phyloP scores from a whole-genome alignment of 768 basidiomycete genomes.

The Suillus lakei region DNA sequence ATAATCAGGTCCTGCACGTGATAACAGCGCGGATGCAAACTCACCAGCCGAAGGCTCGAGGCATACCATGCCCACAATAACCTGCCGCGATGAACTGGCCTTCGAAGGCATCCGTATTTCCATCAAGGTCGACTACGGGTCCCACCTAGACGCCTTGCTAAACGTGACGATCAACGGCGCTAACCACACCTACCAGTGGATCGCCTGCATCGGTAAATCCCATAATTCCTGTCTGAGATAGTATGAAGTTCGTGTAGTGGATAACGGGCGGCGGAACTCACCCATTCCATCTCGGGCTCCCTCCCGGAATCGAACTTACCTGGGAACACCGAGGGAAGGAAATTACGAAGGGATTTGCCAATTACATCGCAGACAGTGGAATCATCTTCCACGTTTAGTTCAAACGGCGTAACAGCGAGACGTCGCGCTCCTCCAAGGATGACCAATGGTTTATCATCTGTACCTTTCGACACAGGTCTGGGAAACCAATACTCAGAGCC shows the following conservation, averaged over 20 bases:
- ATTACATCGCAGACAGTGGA: slow-evolving; percentile 51
- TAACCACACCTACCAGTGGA: slow-evolving; percentile 61
- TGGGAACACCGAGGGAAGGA: slow-evolving; percentile 63
- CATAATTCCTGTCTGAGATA: slow-evolving; percentile 78
- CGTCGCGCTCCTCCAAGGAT: slow-evolving; percentile 76
- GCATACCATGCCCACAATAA: slow-evolving; percentile 82
- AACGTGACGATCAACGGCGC: background rate
- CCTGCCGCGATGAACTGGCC: slow-evolving; percentile 79
- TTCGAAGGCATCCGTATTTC: too few relatives aligned
- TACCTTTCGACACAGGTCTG: slow-evolving; percentile 45
- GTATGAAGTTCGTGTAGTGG: too few relatives aligned
- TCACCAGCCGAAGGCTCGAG: slow-evolving; percentile 70
- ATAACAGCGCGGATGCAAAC: background rate
- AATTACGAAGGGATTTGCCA: slow-evolving; percentile 53
- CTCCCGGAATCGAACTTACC: slow-evolving; percentile 65
- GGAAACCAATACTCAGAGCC: slow-evolving; percentile 84
- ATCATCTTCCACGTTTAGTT: slow-evolving; percentile 63
- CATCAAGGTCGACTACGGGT: slow-evolving; percentile 28
- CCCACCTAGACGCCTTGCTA: slow-evolving; percentile 53
- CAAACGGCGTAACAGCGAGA: slow-evolving; percentile 43
- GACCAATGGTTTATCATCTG: slow-evolving; percentile 53
- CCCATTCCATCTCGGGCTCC: slow-evolving; percentile 86
- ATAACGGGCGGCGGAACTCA: slow-evolving; percentile 33
- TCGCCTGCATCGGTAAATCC: slow-evolving; percentile 64
- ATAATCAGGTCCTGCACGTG: background rate